phyloP scores from a whole-genome alignment of 306 rosid genomes.

The Vigna angularis region DNA sequence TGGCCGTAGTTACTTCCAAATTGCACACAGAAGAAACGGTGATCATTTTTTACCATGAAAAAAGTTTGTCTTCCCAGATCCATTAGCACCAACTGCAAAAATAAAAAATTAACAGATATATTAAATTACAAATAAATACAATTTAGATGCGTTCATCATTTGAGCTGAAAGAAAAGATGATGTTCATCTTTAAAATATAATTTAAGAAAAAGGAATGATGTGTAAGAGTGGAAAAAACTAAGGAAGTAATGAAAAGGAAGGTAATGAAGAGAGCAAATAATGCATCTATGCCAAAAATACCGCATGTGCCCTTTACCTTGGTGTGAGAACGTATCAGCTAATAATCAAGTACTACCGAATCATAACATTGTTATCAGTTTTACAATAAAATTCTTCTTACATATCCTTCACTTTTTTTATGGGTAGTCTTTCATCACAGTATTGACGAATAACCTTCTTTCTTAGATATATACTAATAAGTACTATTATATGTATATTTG shows the following conservation, averaged over 20 bases:
- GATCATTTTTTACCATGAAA: constrained; percentile 72
- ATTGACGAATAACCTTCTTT: constrained; percentile 5
- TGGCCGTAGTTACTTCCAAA: constrained; percentile 35
- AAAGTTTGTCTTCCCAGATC: constrained; percentile 97
- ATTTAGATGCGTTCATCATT: constrained; percentile 5
- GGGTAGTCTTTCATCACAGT: not conserved
- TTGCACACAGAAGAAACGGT: not conserved
- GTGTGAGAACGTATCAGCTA: not conserved
- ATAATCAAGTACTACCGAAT: too few relatives aligned
- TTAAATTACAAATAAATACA: constrained; percentile 16
- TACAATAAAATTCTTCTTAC: not conserved
- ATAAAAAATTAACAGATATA: constrained; percentile 33
- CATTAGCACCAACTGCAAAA: constrained; percentile 94
- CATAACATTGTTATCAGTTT: not conserved
- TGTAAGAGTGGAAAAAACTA: not conserved
- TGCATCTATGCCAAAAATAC: not conserved
- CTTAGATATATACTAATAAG: not conserved
- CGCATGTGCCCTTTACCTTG: not conserved
- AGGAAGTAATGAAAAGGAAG: constrained; percentile 14
- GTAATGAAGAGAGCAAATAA: constrained; percentile 13
- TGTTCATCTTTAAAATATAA: constrained; percentile 13
- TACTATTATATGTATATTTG: not conserved
- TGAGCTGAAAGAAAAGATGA: constrained; percentile 19
- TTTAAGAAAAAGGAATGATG: constrained; percentile 21
- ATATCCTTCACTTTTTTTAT: not conserved